A percentile compares a stretch with the other conserved stretches of the same genome.
Conservation (phyloP, 1,284 basidiomycete species). For the Dichomitus squalens region DNA sequence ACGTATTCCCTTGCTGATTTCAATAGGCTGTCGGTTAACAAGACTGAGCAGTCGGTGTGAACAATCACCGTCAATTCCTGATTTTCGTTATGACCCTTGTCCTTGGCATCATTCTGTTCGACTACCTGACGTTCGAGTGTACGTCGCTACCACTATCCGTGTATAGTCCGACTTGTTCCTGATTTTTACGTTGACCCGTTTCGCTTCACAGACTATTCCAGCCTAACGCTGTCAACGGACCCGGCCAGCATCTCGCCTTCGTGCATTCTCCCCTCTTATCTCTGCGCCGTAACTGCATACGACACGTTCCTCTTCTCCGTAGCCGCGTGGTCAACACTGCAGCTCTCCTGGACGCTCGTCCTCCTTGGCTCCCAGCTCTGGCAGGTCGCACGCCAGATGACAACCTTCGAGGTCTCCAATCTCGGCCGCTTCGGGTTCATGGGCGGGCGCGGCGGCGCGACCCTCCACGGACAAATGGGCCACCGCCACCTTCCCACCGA, state of each 20-base stretch:
- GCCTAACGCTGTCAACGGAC: conserved; percentile 40
- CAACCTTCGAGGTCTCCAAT: conserved; percentile 94
- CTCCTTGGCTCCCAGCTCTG: conserved; percentile 86
- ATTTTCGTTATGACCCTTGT: conserved; percentile 88
- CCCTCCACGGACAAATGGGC: conserved; percentile 69
- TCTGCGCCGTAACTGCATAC: conserved; percentile 71
- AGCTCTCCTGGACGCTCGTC: conserved; percentile 91
- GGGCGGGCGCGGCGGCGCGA: conserved; percentile 88
- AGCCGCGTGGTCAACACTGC: conserved; percentile 84
- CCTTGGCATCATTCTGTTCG: conserved; percentile 77
- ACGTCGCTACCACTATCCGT: conserved; percentile 35
- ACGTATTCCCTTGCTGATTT: conserved; percentile 33
- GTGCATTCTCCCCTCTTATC: conserved; percentile 67
- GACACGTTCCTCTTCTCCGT: conserved; percentile 88
- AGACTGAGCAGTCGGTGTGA: conserved; percentile 72
- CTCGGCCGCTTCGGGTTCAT: conserved; percentile 95
- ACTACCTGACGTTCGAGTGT: conserved; percentile 85
- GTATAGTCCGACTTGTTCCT: background rate
- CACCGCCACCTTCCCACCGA: conserved; percentile 45
- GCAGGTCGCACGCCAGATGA: conserved; percentile 95
- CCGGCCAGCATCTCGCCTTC: conserved; percentile 50
- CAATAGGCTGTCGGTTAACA: conserved; percentile 5
- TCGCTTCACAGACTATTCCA: conserved; percentile 49
- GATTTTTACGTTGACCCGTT: background rate
- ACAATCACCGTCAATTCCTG: conserved; percentile 95